Conservation (phyloP, 73 alveolate species). For the Diophrys sp. region DNA sequence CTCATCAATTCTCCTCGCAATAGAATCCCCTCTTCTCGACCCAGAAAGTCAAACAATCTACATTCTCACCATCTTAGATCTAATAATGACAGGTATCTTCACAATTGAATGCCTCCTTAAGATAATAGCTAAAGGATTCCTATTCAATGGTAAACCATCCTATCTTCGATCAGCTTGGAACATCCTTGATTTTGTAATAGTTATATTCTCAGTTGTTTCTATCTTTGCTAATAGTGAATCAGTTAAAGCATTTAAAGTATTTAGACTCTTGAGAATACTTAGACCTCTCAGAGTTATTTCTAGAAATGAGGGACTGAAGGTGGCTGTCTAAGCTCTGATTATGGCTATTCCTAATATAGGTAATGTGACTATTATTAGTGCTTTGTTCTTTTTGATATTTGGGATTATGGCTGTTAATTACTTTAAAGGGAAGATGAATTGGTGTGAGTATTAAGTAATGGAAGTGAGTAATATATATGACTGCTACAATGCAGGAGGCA, state of each 20-base stretch:
- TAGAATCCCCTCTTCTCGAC: slow-evolving; percentile 56
- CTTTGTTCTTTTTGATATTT: slow-evolving; percentile 52
- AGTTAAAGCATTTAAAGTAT: slow-evolving; percentile 45
- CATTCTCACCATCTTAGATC: slow-evolving; percentile 15
- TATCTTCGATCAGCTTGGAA: slow-evolving; percentile 93
- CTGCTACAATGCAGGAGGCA: slow-evolving; percentile 64
- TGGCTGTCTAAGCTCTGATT: slow-evolving; percentile 60
- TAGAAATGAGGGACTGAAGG: slow-evolving; percentile 66
- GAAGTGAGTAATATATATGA: slow-evolving; percentile 41
- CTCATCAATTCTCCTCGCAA: slow-evolving; percentile 61
- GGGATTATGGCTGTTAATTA: slow-evolving; percentile 59
- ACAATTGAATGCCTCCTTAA: slow-evolving; percentile 16
- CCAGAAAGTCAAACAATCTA: slow-evolving; percentile 34
- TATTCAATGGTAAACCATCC: slow-evolving; percentile 71
- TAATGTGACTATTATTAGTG: slow-evolving; percentile 31
- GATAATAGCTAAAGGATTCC: slow-evolving; percentile 66
- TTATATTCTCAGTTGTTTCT: slow-evolving; percentile 70
- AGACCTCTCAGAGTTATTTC: slow-evolving; percentile 71
- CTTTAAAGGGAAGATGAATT: slow-evolving; percentile 70
- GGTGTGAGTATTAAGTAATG: slow-evolving; percentile 54
- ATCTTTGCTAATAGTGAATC: slow-evolving; percentile 29
- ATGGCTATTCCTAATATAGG: slow-evolving; percentile 40
- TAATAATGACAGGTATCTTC: slow-evolving; percentile 8
- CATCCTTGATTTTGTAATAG: slow-evolving; percentile 89
- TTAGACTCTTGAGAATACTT: slow-evolving; percentile 68